Percentiles rank a stretch among this genome's conserved stretches.
These are phyloP conservation scores for Wickerhamomyces silvicola DNA, from an alignment of 805 yeast species.

Conservation along the genomic window DNA sequence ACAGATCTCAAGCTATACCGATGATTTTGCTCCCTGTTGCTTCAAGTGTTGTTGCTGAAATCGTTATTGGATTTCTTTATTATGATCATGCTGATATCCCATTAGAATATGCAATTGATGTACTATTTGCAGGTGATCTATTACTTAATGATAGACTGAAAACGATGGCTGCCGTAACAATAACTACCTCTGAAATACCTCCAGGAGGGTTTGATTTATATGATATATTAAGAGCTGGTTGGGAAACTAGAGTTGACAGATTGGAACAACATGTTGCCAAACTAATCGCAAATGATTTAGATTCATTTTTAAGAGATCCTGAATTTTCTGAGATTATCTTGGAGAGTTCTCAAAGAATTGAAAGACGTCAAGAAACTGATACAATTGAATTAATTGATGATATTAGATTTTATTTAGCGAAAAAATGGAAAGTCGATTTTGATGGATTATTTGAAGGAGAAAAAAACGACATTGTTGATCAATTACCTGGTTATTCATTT, in stretches of 20 bases:
- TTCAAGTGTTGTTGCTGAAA: constrained; percentile 37
- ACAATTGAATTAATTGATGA: constrained; percentile 78
- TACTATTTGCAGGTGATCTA: constrained; percentile 50
- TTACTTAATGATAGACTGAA: constrained; percentile 57
- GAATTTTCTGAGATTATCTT: constrained; percentile 32
- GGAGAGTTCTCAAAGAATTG: constrained; percentile 52
- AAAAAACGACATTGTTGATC: constrained; percentile 14
- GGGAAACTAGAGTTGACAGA: constrained; percentile 61
- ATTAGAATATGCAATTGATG: constrained; percentile 43
- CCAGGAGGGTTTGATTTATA: constrained; percentile 34
- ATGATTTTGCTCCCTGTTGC: constrained; percentile 26
- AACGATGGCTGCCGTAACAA: constrained; percentile 48
- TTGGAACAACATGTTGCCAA: constrained; percentile 60
- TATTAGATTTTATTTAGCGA: constrained; percentile 52
- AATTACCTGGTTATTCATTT: constrained; percentile 14
- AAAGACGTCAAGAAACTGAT: constrained; percentile 63
- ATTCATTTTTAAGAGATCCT: constrained; percentile 27
- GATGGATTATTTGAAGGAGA: constrained; percentile 27
- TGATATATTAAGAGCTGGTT: constrained; percentile 56
- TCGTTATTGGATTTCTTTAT: constrained; percentile 50
- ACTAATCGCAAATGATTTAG: constrained; percentile 46
- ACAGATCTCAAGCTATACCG: constrained; percentile 18
- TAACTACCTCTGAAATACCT: constrained; percentile 26
- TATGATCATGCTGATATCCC: constrained; percentile 53
- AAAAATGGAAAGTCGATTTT: constrained; percentile 23